phyloP scores from a whole-genome alignment of 2,329 filamentous ascomycete genomes.

The Pseudogymnoascus sp. region DNA sequence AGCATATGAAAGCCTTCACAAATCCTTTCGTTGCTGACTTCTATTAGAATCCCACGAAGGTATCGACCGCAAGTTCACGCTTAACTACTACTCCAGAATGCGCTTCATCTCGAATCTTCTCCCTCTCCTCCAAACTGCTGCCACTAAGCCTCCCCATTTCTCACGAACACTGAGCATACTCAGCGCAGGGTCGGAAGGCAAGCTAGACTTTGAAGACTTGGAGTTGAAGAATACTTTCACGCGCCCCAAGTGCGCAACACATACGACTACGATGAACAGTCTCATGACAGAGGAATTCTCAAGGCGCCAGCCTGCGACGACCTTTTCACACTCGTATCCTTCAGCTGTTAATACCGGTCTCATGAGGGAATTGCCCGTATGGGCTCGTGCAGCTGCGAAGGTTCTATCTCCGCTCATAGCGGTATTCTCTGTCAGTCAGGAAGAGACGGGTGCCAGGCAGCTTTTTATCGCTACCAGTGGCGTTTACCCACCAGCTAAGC shows the following conservation, averaged over 20 bases:
- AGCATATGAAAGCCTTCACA: not conserved
- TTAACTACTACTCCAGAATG: slow-evolving; percentile 50
- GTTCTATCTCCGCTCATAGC: slow-evolving; percentile 17
- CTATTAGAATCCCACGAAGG: slow-evolving; percentile 26
- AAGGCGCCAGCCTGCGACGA: slow-evolving; percentile 38
- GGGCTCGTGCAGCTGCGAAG: slow-evolving; percentile 18
- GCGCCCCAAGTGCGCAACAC: slow-evolving; percentile 19
- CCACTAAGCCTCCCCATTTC: slow-evolving; percentile 35
- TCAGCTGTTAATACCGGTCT: slow-evolving; percentile 42
- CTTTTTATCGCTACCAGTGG: slow-evolving; percentile 27
- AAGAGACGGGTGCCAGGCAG: slow-evolving; percentile 27
- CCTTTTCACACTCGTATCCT: slow-evolving; percentile 45
- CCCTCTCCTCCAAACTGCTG: slow-evolving; percentile 39
- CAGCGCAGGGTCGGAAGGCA: slow-evolving; percentile 46
- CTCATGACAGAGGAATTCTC: slow-evolving; percentile 48
- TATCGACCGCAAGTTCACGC: slow-evolving; percentile 24
- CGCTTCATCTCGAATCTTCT: slow-evolving; percentile 53
- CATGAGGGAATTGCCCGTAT: slow-evolving; percentile 27
- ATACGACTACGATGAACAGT: slow-evolving; percentile 33
- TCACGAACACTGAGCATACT: slow-evolving; percentile 52
- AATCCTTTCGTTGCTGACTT: not conserved
- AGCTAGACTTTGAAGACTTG: slow-evolving; percentile 41
- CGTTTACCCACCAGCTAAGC: slow-evolving; percentile 23
- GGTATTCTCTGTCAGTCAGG: slow-evolving; percentile 16
- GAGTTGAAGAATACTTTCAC: slow-evolving; percentile 24